Base-by-base conservation (phyloP, 495 filamentous ascomycete species). In the Viridothelium virens region DNA sequence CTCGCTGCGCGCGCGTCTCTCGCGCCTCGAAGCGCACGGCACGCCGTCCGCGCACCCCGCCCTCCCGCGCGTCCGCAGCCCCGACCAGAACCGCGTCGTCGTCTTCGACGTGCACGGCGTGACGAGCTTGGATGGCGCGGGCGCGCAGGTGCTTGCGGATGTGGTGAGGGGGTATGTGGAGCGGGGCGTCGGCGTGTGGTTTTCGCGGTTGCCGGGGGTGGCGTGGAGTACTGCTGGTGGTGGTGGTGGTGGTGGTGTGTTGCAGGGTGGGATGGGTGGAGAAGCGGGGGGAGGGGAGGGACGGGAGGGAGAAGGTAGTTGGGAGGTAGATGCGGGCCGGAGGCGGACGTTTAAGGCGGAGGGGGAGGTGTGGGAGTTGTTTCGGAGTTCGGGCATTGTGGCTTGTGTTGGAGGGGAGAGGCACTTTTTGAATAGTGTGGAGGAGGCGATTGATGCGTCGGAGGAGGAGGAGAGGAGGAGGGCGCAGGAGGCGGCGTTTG, bases 101-200 rank as follows among this genome's bases (percentile, higher is more conserved):
- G 92, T 98, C 65, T 97, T 98, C 73, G 94, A 98, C 74, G 90
- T 97, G 12, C 92, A 97, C 70, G 93, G 94, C 1, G 94, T 98
- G 1, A 94, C 92, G 0, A 86, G 86, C 56, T 86, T 98, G 68
- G 94, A 98, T 74, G 94, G 91, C 25, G 93, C 90, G 0, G 94
- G 93, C 1, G 89, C 91, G 0, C 94, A 97, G 76, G 93, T 97
- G 3, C 78, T 98, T 3, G 83, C 80, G 56, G 94, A 97, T 77
- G 97, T 97, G 68, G 90, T 98, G 46, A 78, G 86, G 18, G 81
- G 78, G 1, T 97, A 97, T 71, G 77, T 85, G 0, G 77, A 87
- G 31, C 79, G 85, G 6, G 90, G 87, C 0, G 89, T 91, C 1
- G 77, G 87, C 3, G 91, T 98, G 2, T 97, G 92, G 78, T 97